A percentile compares a stretch with the other conserved stretches of the same genome.
These are phyloP conservation scores for Microbotryomycetes sp. DNA, from an alignment of 1,284 basidiomycete species.

Conservation along the genomic window DNA sequence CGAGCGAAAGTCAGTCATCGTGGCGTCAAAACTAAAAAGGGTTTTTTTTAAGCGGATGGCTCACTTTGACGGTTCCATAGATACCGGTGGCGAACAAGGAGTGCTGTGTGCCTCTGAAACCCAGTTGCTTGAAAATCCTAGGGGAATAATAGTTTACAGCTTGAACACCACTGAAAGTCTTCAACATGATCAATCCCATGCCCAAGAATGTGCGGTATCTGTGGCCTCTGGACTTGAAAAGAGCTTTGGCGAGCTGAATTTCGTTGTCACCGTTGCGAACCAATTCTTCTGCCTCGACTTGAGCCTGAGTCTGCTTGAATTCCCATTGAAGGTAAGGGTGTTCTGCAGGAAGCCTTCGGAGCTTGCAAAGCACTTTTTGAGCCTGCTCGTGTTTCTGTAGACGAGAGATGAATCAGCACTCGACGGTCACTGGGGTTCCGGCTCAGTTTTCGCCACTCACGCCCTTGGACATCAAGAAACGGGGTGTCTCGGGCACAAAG, in stretches of 20 bases:
- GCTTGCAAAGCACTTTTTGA: neutral
- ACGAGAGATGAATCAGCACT: conserved; percentile 34
- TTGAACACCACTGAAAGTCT: conserved; percentile 27
- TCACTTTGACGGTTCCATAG: conserved; percentile 40
- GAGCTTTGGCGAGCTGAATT: conserved; percentile 13
- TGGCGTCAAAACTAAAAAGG: no score
- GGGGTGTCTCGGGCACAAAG: conserved; percentile 40
- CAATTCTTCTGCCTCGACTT: conserved; percentile 19
- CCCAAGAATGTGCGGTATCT: conserved; percentile 16
- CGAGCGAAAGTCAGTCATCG: no score
- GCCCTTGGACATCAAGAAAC: conserved; percentile 38
- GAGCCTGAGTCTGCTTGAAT: conserved; percentile 15
- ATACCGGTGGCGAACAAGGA: conserved; percentile 41
- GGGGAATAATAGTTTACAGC: conserved; percentile 27
- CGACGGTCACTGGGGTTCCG: conserved; percentile 25
- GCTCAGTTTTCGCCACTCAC: conserved; percentile 18
- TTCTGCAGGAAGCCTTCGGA: conserved; percentile 30
- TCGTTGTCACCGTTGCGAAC: conserved; percentile 14
- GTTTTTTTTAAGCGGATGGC: no score
- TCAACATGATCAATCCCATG: conserved; percentile 24
- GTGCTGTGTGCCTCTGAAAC: conserved; percentile 37
- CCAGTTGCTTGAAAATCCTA: conserved; percentile 19
- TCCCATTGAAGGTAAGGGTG: conserved; percentile 36
- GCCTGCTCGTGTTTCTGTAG: conserved; percentile 2
- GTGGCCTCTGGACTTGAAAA: conserved; percentile 11